Conservation (phyloP, 2,329 filamentous ascomycete species). For the Diplocarpon rosae region DNA sequence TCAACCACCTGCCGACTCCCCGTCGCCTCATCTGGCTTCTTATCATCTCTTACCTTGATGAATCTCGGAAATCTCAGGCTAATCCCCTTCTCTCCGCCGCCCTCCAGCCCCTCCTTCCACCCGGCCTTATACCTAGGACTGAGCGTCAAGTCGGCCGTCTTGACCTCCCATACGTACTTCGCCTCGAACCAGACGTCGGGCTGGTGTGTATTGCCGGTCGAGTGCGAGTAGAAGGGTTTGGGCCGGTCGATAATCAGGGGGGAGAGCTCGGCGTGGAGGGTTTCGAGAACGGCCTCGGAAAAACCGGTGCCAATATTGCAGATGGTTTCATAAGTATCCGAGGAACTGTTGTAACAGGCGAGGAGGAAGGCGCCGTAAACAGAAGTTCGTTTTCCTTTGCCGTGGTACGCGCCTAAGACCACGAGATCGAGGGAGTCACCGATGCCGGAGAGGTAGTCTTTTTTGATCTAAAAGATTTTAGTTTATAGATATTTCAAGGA, state of each 20-base stretch:
- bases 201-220: slow-evolving; percentile 75
- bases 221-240: slow-evolving; percentile 92
- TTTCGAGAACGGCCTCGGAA: slow-evolving; percentile 85
- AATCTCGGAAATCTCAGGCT: slow-evolving; percentile 86
- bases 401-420: slow-evolving; percentile 86
- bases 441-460: slow-evolving; percentile 88
- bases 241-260: slow-evolving; percentile 74
- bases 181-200: slow-evolving; percentile 99
- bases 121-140: slow-evolving; percentile 92
- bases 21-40: slow-evolving; percentile 88
- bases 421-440: slow-evolving; percentile 95
- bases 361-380: slow-evolving; percentile 94
- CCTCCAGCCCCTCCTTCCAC: slow-evolving; percentile 65
- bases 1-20: slow-evolving; percentile 78
- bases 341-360: slow-evolving; percentile 76
- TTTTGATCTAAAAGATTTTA: slow-evolving; percentile 60
- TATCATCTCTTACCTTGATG: slow-evolving; percentile 85
- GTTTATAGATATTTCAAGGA: neutral
- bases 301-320: slow-evolving; percentile 99
- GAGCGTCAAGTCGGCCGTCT: slow-evolving; percentile 88
- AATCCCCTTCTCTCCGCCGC: slow-evolving; percentile 63
- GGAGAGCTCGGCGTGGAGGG: slow-evolving; percentile 66
- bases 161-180: slow-evolving; percentile 91
- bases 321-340: slow-evolving; percentile 82
- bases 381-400: slow-evolving; percentile 88